Base-by-base conservation (phyloP, 805 yeast species). In the Saturnispora quitensis region DNA sequence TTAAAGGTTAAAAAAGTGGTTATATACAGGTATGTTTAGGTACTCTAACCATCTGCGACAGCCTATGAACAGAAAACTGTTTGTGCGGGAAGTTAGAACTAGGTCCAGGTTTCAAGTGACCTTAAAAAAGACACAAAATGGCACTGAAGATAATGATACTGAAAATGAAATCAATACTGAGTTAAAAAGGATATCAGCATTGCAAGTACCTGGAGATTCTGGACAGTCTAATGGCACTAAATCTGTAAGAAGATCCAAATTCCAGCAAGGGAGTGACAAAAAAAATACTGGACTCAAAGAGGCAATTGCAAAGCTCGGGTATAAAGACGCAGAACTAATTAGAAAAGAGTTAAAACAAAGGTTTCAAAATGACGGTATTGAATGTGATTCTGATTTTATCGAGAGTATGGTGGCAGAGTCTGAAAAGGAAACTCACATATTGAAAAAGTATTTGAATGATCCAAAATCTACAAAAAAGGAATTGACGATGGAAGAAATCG, bases 331-430 rank as follows among this genome's bases (percentile, higher is more conserved):
- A 0, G 60, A 61, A 9, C 56, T 60, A 38, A 64, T 66, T 7
- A 62, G 58, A 36, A 44, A 56, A 27, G 67, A 64, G 40, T 43
- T 66, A 17, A 59, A 54, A 31, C 47, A 47, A 13, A 56, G 55
- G 36, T 65, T 66, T 43, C 51, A 54, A 36, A 34, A 47, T 12
- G 66, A 61, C 50, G 62, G 64, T 1, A 43, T 65, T 17, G 70
- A 66, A 5, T 59, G 58, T 27, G 70, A 66, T 50, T 60, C 63
- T 12, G 52, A 54, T 27, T 66, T 66, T 55, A 64, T 60, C 3
- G 61, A 65, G 36, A 43, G 54, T 20, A 50, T 66, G 55, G 60
- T 65, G 8, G 56, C 56, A 25, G 58, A 58, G 38, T 58, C 67
- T 1, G 46, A 57, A 18, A 50, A 55, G 10, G 64, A 62, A 38